A percentile compares a stretch with the other conserved stretches of the same genome.
These are phyloP conservation scores for Hylodesmum podocarpum DNA, from an alignment of 306 rosid genomes.

Conservation along the genomic window DNA sequence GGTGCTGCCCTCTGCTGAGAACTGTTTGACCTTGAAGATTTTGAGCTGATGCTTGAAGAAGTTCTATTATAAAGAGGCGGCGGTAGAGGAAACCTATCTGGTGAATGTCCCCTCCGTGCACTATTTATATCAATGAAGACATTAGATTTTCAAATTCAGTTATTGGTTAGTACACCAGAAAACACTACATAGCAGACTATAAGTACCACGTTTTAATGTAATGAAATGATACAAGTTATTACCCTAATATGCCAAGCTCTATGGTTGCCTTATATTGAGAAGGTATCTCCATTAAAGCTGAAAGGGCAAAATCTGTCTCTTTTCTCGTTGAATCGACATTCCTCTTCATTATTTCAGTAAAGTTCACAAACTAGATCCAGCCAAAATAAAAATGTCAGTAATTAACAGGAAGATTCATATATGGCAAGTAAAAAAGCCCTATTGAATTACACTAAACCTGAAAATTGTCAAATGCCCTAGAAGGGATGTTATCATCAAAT, in stretches of 20 bases:
- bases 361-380: conserved; percentile 68
- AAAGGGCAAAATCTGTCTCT: conserved; percentile 65
- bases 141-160: conserved; percentile 24
- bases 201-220: background rate
- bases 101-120: conserved; percentile 51
- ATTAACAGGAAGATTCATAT: background rate
- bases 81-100: conserved; percentile 72
- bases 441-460: conserved; percentile 51
- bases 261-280: conserved; percentile 81
- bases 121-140: conserved; percentile 31
- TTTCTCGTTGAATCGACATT: conserved; percentile 46
- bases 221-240: conserved; percentile 5
- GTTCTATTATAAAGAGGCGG: conserved; percentile 52
- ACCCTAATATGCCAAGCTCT: conserved; percentile 75
- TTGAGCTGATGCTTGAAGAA: conserved; percentile 35
- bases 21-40: conserved; percentile 38
- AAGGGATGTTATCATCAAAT: conserved; percentile 80
- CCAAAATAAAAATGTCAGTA: conserved; percentile 15
- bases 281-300: conserved; percentile 90
- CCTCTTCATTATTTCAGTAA: conserved; percentile 65
- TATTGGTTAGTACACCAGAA: conserved; percentile 10
- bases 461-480: conserved; percentile 75
- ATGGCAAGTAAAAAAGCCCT: background rate
- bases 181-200: background rate
- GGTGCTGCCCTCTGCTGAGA: conserved; percentile 41